phyloP scores from a whole-genome alignment of 257 asterid species.

The Nicotiana paniculata region DNA sequence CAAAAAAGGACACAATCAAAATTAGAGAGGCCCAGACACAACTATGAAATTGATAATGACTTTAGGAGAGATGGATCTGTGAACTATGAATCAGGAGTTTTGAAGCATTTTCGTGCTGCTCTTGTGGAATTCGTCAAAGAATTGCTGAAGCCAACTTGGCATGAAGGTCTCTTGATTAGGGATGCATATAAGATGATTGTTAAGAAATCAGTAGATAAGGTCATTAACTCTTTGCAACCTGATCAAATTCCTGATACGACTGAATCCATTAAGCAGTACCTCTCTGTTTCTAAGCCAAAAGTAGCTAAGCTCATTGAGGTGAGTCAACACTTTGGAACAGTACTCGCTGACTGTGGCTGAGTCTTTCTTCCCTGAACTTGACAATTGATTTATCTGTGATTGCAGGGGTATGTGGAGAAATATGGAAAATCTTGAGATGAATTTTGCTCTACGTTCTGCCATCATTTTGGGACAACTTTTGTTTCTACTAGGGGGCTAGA shows the following conservation, averaged over 20 bases:
- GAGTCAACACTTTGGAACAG: constrained; percentile 22
- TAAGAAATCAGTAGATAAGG: constrained; percentile 66
- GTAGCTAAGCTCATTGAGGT: constrained; percentile 80
- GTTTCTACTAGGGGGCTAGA: neutral
- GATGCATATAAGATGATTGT: constrained; percentile 78
- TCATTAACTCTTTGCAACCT: constrained; percentile 49
- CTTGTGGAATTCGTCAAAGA: constrained; percentile 74
- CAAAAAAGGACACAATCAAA: neutral
- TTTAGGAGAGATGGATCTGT: constrained; percentile 18
- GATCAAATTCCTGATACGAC: constrained; percentile 60
- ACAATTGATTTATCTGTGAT: constrained; percentile 15
- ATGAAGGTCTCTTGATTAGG: constrained; percentile 58
- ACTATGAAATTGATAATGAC: neutral
- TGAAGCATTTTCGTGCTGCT: constrained; percentile 50
- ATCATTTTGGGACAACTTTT: neutral
- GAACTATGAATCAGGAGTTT: constrained; percentile 37
- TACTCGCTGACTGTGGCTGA: neutral
- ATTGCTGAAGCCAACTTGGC: constrained; percentile 78
- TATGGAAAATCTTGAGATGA: constrained; percentile 51
- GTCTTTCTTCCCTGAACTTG: neutral
- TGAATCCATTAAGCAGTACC: constrained; percentile 51
- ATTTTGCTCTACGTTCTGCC: constrained; percentile 2
- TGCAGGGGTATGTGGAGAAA: constrained; percentile 78
- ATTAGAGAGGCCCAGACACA: neutral
- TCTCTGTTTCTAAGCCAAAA: constrained; percentile 50